These are phyloP conservation scores for Xanthoconium purpureum DNA, from an alignment of 768 basidiomycete species.

Conservation along the genomic window DNA sequence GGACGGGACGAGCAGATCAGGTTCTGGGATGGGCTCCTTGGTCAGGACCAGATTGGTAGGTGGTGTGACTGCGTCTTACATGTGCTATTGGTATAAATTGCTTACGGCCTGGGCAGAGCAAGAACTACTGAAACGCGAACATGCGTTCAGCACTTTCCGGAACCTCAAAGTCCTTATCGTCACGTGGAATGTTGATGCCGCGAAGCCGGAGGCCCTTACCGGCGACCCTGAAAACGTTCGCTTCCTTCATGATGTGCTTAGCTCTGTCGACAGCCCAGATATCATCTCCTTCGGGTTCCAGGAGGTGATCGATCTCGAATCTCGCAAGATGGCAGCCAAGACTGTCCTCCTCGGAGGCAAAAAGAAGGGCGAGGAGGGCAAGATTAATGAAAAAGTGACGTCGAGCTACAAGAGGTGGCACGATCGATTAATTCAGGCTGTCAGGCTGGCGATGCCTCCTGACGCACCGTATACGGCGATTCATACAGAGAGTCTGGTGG, in stretches of 20 bases:
- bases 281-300: constrained; percentile 94
- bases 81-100: not conserved
- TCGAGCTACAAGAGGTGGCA: constrained; percentile 87
- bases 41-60: constrained; percentile 84
- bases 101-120: constrained; percentile 47
- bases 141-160: constrained; percentile 75
- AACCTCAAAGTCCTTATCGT: constrained; percentile 74
- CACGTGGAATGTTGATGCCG: constrained; percentile 92
- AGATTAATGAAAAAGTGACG: constrained; percentile 75
- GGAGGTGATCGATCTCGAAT: constrained; percentile 95
- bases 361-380: constrained; percentile 54
- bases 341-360: constrained; percentile 76
- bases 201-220: constrained; percentile 70
- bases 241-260: constrained; percentile 78
- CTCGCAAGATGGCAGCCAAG: constrained; percentile 88
- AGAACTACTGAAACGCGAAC: constrained; percentile 72
- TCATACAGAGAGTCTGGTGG: constrained; percentile 87
- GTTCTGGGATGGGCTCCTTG: constrained; percentile 89
- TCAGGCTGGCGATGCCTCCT: constrained; percentile 70
- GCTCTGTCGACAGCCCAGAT: constrained; percentile 73
- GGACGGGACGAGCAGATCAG: constrained; percentile 70
- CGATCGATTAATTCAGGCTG: constrained; percentile 69
- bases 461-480: constrained; percentile 75
- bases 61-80: constrained; percentile 9
- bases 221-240: constrained; percentile 67